Percentiles rank a stretch among this genome's conserved stretches.
Evolutionary conservation across 148 eudicot genomes (phyloP).

Genomic region (Rhododendron williamsianum): DNA sequence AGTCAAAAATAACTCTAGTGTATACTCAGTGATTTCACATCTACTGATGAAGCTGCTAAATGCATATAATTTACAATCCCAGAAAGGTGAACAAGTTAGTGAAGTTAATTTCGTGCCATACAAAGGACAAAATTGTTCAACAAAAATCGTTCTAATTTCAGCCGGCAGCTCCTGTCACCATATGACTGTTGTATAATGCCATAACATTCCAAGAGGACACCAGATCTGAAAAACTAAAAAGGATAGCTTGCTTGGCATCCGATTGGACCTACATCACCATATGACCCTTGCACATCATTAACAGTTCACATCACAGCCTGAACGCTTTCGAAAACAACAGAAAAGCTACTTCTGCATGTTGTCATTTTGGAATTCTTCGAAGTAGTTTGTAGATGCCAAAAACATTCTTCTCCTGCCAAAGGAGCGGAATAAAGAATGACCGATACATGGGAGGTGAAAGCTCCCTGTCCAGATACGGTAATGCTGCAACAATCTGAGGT

Average conservation of each 20-base stretch:
- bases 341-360: background rate
- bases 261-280: background rate
- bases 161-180: background rate
- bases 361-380: slow-evolving; percentile 44
- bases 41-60: background rate
- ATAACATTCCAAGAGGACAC: too few species aligned
- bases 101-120: background rate
- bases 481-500: slow-evolving; percentile 68
- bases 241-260: too few species aligned
- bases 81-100: background rate
- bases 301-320: background rate
- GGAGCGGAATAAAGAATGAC: slow-evolving; percentile 83
- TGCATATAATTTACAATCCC: background rate
- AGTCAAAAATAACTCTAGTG: background rate
- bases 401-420: slow-evolving; percentile 77
- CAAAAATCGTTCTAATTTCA: slow-evolving; percentile 5
- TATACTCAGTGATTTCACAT: background rate
- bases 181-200: background rate
- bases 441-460: slow-evolving; percentile 66
- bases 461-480: slow-evolving; percentile 81
- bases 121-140: background rate
- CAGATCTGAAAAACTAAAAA: too few species aligned
- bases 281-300: background rate
- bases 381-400: slow-evolving; percentile 85
- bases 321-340: background rate